phyloP scores from a whole-genome alignment of 768 basidiomycete genomes.

The Pholiota molesta region DNA sequence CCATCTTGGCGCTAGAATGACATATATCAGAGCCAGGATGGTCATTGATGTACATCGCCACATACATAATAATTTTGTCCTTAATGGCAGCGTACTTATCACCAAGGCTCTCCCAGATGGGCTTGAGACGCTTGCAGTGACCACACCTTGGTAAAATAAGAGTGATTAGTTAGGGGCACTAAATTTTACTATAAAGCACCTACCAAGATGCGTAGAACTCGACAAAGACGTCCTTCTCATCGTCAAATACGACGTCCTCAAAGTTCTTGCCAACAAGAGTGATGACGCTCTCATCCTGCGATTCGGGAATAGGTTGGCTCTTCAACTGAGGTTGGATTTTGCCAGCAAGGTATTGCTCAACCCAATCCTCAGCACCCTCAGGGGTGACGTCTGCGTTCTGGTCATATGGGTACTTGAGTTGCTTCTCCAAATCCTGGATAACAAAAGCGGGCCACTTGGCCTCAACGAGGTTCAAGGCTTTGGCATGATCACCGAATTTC shows the following conservation, averaged over 20 bases:
- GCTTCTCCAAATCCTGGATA: constrained; percentile 80
- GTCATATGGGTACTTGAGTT: constrained; percentile 89
- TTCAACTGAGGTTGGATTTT: constrained; percentile 84
- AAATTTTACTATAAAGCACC: constrained; percentile 24
- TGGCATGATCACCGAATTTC: constrained; percentile 95
- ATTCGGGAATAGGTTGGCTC: constrained; percentile 83
- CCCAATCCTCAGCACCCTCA: constrained; percentile 58
- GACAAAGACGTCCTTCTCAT: constrained; percentile 91
- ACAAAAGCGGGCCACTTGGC: constrained; percentile 94
- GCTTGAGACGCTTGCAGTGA: constrained; percentile 96
- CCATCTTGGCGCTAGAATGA: constrained; percentile 82
- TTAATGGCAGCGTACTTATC: constrained; percentile 79
- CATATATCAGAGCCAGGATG: constrained; percentile 17
- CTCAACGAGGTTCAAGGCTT: constrained; percentile 86
- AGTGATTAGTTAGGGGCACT: not conserved
- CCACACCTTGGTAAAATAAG: constrained; percentile 62
- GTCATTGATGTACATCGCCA: constrained; percentile 7
- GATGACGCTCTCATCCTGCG: constrained; percentile 82
- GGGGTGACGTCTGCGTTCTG: constrained; percentile 65
- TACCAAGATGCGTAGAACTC: constrained; percentile 98
- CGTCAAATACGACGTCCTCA: constrained; percentile 83
- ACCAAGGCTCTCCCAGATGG: constrained; percentile 89
- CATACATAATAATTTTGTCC: constrained; percentile 79
- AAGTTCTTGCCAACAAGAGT: constrained; percentile 88
- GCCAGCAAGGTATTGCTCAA: constrained; percentile 69